Evolutionary conservation across 2,329 filamentous ascomycete genomes (phyloP), one percentile per base, ranked within the genome.

Genomic region (Colletotrichum liriopes): DNA sequence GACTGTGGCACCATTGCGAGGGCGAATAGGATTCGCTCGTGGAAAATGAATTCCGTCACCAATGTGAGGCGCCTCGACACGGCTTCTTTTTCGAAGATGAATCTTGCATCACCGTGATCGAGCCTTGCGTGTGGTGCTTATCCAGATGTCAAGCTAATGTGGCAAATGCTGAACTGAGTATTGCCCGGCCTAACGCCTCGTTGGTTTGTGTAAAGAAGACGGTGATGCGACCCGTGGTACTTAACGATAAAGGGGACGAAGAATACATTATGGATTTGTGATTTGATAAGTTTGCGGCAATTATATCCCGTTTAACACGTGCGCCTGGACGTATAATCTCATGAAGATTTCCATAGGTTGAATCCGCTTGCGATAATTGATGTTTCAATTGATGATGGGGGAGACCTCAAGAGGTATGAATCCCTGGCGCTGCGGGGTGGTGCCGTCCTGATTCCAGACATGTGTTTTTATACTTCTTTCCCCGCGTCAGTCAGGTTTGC

Each of bases 1-100:
- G 8, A 12, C 59, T 18, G 26, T n/a, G 9, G 59, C 23, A 18
- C 29, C 3, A 35, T 32, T 32, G 35, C 26, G 35, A 14, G 20
- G 20, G 16, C 7, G 32, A 11, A 39, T 1, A 4, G 64, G 59
- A 64, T 64, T 68, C 51, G 66, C 47, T 23, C 18, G 63, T 29
- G 49, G 56, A 68, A 64, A 45, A 63, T 64, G 59, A 49, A 56
- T 68, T 64, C 49, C 66, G 59, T 41, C 39, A 45, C 23, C 26
- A 9, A 58, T 20, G 14, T n/a, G 26, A 32, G 23, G 32, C 29
- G 26, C 63, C 26, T 49, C n/a, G 14, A 51, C 29, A 29, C 35
- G 32, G 41, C 16, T 41, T 11, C 11, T 43, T 29, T 56, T 20
- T 59, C 59, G 49, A 47, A 29, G 47, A 37, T 63, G 56, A 55